Evolutionary conservation across 257 asterid genomes (phyloP), one percentile per base, ranked within the genome.

Genomic region (Ehretia macrophylla): DNA sequence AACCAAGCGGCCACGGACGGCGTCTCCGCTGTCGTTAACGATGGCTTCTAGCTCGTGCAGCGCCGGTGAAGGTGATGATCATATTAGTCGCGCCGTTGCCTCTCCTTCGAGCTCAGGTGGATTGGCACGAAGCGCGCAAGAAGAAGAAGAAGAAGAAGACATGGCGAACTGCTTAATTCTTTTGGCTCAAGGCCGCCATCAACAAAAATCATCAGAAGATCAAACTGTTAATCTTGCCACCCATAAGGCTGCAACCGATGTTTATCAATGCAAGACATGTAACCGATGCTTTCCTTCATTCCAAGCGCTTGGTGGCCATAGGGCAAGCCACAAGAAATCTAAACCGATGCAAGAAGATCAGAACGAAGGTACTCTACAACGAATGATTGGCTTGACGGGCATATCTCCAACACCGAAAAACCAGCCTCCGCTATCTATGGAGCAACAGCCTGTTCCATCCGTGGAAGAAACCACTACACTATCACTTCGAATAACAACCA

Each of bases 1-100:
- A 8, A 77, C 83, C 58, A 91, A 85, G 77, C 72, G 92, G 50
- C 83, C 83, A 1, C 78, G 87, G n/a, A 75, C 77, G 8, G 1
- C 71, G 1, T 82, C 90, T 16, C 84, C 96, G 3, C 77, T 83
- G 8, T 64, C 73, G 3, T 27, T 83, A 39, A 71, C 85, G 74
- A 79, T 77, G 76, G 75, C 85, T 27, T 27, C 35, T 10, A 68
- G 64, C 60, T 74, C 77, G 49, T 78, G 84, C 23, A 75, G 82
- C 67, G 71, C 51, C 60, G 58, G 20, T 42, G 47, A 10, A 42
- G 16, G 11, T 42, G 5, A 10, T 42, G 8, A 42, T 42, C 4
- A 42, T 10, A 42, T 14, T 4, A 14, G 8, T 42, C 47, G 16
- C 8, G 47, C 16, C 11, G 3, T 10, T 4, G 8, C 16, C 8